Evolutionary conservation across 2,329 filamentous ascomycete species (phyloP).

Genomic region (Penicillium paneum): DNA sequence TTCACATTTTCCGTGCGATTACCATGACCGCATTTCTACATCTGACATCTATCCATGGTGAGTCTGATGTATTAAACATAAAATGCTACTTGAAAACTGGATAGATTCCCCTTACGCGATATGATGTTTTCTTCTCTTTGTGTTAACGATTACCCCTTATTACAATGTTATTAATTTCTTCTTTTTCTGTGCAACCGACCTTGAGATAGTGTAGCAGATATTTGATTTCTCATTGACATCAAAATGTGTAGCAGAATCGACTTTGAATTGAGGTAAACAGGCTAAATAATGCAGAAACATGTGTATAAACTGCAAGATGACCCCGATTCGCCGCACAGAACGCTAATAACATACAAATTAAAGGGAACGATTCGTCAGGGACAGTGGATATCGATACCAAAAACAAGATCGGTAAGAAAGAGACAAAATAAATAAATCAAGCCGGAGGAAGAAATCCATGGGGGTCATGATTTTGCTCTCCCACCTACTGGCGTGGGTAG

Average conservation of each 20-base stretch:
- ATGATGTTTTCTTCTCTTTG: not conserved
- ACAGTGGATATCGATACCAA: slow-evolving; percentile 8
- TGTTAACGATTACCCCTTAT: slow-evolving; percentile 5
- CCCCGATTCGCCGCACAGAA: not conserved
- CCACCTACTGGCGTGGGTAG: not conserved
- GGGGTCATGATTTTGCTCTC: not conserved
- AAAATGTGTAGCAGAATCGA: not conserved
- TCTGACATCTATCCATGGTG: not conserved
- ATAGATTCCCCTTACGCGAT: slow-evolving; percentile 13
- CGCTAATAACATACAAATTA: not conserved
- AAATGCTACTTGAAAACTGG: not conserved
- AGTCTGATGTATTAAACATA: not conserved
- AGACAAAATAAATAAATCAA: not conserved
- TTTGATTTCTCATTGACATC: not conserved
- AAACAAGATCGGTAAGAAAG: not conserved
- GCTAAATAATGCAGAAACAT: not conserved
- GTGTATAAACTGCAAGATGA: slow-evolving; percentile 15
- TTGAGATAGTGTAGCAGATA: not conserved
- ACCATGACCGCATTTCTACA: not conserved
- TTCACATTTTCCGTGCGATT: not conserved
- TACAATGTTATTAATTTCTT: not conserved
- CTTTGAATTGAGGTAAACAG: not conserved
- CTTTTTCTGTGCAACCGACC: not conserved
- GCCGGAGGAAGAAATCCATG: not conserved
- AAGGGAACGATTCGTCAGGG: not conserved